Percentiles rank a stretch among this genome's conserved stretches.
These are phyloP conservation scores for Anthracocystis walkeri DNA, from an alignment of 1,284 basidiomycete genomes.

Conservation along the genomic window DNA sequence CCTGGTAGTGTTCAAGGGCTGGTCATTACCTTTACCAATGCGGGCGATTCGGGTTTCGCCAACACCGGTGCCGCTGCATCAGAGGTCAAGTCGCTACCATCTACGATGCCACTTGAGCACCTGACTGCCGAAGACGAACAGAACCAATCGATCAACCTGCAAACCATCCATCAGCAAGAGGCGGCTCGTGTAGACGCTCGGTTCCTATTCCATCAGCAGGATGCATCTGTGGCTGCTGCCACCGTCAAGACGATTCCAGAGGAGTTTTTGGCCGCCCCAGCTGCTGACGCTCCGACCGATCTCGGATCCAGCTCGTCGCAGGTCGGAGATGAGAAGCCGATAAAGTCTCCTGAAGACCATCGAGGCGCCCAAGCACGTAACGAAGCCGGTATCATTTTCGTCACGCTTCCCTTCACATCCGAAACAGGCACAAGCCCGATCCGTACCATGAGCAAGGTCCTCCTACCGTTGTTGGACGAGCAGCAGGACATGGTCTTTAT, in stretches of 20 bases:
- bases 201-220: conserved; percentile 47
- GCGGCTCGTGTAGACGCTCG: conserved; percentile 38
- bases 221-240: conserved; percentile 19
- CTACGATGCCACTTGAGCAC: conserved; percentile 4
- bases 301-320: neutral
- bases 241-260: conserved; percentile 22
- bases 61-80: neutral
- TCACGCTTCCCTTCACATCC: conserved; percentile 17
- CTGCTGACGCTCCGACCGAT: neutral
- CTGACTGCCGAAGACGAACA: conserved; percentile 28
- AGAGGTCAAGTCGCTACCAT: conserved; percentile 1
- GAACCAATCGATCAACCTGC: conserved; percentile 39
- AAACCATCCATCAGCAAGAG: conserved; percentile 47
- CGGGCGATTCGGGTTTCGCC: neutral
- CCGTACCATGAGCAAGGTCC: conserved; percentile 17
- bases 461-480: conserved; percentile 29
- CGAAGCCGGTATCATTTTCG: conserved; percentile 28
- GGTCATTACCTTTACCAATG: conserved; percentile 32
- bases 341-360: neutral
- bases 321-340: neutral
- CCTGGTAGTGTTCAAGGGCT: conserved; percentile 38
- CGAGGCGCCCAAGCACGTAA: neutral
- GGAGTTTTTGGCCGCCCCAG: conserved; percentile 10
- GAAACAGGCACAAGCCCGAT: conserved; percentile 14
- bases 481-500: conserved; percentile 45